Conservation (phyloP, 805 yeast species). For the Monosporozyma aerobia region DNA sequence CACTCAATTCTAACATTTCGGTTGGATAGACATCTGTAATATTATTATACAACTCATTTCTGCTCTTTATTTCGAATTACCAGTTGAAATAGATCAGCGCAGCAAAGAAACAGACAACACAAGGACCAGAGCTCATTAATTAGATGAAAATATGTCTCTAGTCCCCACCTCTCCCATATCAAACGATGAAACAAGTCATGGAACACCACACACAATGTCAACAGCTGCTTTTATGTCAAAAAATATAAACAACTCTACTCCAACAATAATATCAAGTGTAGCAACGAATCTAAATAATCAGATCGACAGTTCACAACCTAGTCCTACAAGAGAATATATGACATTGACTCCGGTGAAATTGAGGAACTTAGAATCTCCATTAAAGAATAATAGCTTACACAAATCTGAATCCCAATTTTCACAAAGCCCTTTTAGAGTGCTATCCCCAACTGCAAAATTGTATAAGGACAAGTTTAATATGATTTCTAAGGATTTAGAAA, state of each 20-base stretch:
- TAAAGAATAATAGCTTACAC: background rate
- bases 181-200: background rate
- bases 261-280: background rate
- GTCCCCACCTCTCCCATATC: background rate
- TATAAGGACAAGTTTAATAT: conserved; percentile 26
- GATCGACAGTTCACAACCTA: background rate
- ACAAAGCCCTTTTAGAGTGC: background rate
- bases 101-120: background rate
- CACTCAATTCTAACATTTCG: background rate
- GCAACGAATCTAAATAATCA: background rate
- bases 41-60: background rate
- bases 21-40: background rate
- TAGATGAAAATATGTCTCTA: background rate
- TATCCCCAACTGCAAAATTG: conserved; percentile 6
- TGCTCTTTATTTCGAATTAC: background rate
- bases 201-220: background rate
- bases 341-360: conserved; percentile 25
- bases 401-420: background rate
- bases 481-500: conserved; percentile 26
- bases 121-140: background rate
- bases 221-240: background rate
- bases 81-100: background rate
- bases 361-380: conserved; percentile 15
- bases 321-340: conserved; percentile 12
- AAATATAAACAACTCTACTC: background rate